phyloP scores from a whole-genome alignment of 2,329 filamentous ascomycete genomes.

The Neocatenulostroma microsporum region DNA sequence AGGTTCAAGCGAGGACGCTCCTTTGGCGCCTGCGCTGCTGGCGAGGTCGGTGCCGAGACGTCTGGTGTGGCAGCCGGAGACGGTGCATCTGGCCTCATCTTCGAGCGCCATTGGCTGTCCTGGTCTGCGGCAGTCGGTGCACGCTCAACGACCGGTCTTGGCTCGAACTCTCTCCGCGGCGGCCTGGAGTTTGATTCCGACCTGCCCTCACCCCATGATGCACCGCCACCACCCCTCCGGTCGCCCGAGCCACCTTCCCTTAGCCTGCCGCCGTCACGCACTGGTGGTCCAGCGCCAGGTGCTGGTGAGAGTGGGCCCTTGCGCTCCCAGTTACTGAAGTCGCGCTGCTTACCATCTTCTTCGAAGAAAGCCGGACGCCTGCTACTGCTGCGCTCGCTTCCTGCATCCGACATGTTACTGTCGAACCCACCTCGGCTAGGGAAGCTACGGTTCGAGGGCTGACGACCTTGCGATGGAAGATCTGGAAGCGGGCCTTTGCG shows the following conservation, averaged over 20 bases:
- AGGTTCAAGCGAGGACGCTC: constrained; percentile 78
- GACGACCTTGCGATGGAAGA: constrained; percentile 46
- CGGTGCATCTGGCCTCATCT: constrained; percentile 75
- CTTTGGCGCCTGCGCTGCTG: constrained; percentile 54
- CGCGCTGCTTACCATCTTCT: constrained; percentile 66
- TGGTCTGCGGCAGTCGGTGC: constrained; percentile 80
- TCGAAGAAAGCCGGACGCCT: constrained; percentile 57
- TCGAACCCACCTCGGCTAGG: constrained; percentile 24
- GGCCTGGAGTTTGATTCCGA: constrained; percentile 71
- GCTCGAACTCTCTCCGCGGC: constrained; percentile 67
- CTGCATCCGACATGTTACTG: constrained; percentile 45
- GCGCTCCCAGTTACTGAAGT: constrained; percentile 89
- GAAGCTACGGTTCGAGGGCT: constrained; percentile 43
- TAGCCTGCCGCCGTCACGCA: constrained; percentile 52
- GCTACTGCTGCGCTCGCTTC: constrained; percentile 45
- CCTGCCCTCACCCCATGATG: constrained; percentile 63
- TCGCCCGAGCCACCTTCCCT: constrained; percentile 51
- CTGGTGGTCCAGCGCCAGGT: constrained; percentile 36
- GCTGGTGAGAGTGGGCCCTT: constrained; percentile 79
- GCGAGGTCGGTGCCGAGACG: constrained; percentile 66
- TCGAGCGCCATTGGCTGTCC: constrained; percentile 86
- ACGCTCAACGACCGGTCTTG: constrained; percentile 58
- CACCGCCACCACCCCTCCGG: constrained; percentile 52
- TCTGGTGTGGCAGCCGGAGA: constrained; percentile 63
- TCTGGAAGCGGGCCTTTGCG: constrained; percentile 84